These are phyloP conservation scores for Plasmodiophora brassicae DNA, from an alignment of 208 protist species.

Conservation along the genomic window DNA sequence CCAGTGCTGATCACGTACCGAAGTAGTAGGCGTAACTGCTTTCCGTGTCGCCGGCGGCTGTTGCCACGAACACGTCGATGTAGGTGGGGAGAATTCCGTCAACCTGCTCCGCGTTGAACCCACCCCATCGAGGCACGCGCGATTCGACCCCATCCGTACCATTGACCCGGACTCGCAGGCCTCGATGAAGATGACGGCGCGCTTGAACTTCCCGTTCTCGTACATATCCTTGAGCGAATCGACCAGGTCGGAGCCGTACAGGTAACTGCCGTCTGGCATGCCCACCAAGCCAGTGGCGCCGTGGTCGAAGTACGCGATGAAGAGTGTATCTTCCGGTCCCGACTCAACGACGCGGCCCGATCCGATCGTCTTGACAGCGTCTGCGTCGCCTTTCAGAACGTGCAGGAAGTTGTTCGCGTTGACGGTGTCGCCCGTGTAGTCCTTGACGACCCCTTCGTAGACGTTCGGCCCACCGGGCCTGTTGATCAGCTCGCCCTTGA, in stretches of 20 bases:
- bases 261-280: constrained; percentile 30
- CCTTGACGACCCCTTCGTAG: constrained; percentile 42
- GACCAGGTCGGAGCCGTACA: constrained; percentile 34
- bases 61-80: background rate
- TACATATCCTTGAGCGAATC: constrained; percentile 36
- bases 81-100: background rate
- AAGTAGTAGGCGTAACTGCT: constrained; percentile 8
- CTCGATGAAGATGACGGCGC: constrained; percentile 58
- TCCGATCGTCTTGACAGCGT: background rate
- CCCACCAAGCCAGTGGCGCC: constrained; percentile 45
- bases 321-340: constrained; percentile 42
- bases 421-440: constrained; percentile 48
- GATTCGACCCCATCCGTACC: too few species aligned
- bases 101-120: too few species aligned
- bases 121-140: too few species aligned
- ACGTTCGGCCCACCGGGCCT: constrained; percentile 36
- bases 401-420: constrained; percentile 48
- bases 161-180: constrained; percentile 60
- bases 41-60: background rate
- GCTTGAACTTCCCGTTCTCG: constrained; percentile 29
- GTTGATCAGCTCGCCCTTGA: constrained; percentile 57
- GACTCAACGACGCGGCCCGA: constrained; percentile 29
- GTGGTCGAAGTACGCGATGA: constrained; percentile 58
- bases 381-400: constrained; percentile 46
- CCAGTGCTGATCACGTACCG: too few species aligned